These are phyloP conservation scores for Pittosporum tobira DNA, from an alignment of 129 eudicot genomes.

Conservation along the genomic window DNA sequence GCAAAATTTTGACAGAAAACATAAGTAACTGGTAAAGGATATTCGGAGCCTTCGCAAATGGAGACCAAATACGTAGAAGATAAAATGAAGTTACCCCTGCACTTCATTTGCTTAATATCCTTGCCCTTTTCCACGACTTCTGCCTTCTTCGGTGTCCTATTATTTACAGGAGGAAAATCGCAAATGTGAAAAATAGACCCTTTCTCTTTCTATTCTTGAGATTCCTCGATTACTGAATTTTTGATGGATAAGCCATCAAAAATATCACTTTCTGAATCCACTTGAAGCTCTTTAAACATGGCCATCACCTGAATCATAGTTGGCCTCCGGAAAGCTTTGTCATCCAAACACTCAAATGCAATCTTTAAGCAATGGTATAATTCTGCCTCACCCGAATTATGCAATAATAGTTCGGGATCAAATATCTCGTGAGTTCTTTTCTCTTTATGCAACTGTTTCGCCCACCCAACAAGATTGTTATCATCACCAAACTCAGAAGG, in stretches of 20 bases:
- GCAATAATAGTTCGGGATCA: slow-evolving; percentile 51
- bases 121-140: slow-evolving; percentile 5
- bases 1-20: slow-evolving; percentile 50
- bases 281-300: slow-evolving; percentile 68
- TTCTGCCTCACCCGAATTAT: slow-evolving; percentile 45
- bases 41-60: slow-evolving; percentile 5
- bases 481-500: slow-evolving; percentile 66
- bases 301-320: slow-evolving; percentile 94
- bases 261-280: slow-evolving; percentile 74
- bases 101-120: background rate
- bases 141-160: slow-evolving; percentile 21
- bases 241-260: slow-evolving; percentile 73
- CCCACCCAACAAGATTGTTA: slow-evolving; percentile 87
- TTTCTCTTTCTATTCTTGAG: slow-evolving; percentile 40
- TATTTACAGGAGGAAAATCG: slow-evolving; percentile 41
- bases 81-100: background rate
- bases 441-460: slow-evolving; percentile 59
- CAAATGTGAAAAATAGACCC: slow-evolving; percentile 10
- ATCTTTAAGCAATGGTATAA: slow-evolving; percentile 56
- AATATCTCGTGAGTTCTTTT: slow-evolving; percentile 43
- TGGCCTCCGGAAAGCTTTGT: slow-evolving; percentile 61
- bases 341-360: slow-evolving; percentile 76
- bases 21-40: slow-evolving; percentile 24
- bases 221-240: slow-evolving; percentile 64
- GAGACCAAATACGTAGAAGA: background rate